Base-by-base conservation (phyloP, 768 basidiomycete genomes). In the Lactarius pseudohatsudake region DNA sequence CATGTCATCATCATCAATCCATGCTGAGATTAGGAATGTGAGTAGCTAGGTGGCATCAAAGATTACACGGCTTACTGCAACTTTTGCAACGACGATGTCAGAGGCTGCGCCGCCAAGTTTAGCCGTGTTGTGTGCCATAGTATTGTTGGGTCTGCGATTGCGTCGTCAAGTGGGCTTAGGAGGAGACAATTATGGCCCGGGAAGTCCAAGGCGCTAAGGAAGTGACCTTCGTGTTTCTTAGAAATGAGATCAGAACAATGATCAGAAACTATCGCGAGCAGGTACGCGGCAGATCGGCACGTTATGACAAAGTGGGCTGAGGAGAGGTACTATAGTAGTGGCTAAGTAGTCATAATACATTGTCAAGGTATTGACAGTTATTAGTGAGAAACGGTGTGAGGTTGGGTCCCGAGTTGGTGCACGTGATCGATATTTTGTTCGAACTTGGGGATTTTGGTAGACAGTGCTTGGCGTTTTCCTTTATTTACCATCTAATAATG, bases 1-100 rank as follows among this genome's bases (percentile, higher is more conserved):
- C 79, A 84, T 77, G 84, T 88, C 79, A 87, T 82, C 72, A 80
- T 76, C 84, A 86, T 84, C 58, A 86, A 76, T 0, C 86, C 85
- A 40, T 70, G 71, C 84, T 81, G 76, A 77, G 53, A 30, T 38
- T 7, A 11, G 56, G 13, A 18, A 11, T 22, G 57, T 53, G 50
- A 26, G 26, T 59, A 20, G 13, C n/a, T 11, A 15, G n/a, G 18
- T 20, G 10, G 3, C 26, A 15, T 8, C 22, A 26, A 59, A 13
- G 45, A n/a, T 4, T 15, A 28, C 4, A 28, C 10, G 18, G 74
- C 80, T 64, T 61, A 82, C 81, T 3, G 74, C 80, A 40, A 80
- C 75, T 69, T 78, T 78, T 1, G 76, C 78, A 53, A 82, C 77
- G 58, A 75, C 72, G 55, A 80, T 28, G 34, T 74, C 65, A 6